A percentile compares a stretch with the other conserved stretches of the same genome.
Conservation (phyloP, 768 basidiomycete species). For the Tricholoma hemisulphureum region DNA sequence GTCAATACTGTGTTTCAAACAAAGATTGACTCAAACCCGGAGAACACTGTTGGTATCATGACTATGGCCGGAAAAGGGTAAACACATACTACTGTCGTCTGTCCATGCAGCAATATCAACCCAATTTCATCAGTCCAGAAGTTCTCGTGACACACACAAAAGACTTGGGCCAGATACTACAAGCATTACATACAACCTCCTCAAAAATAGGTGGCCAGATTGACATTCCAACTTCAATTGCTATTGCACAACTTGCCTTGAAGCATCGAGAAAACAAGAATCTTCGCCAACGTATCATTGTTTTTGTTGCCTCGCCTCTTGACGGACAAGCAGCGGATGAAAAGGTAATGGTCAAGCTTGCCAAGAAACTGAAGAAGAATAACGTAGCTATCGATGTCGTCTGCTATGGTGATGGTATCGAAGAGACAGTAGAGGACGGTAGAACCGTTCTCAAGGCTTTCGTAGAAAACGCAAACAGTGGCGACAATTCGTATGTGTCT, state of each 20-base stretch:
- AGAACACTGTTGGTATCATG: slow-evolving; percentile 97
- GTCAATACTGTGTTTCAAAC: slow-evolving; percentile 87
- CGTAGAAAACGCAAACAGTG: slow-evolving; percentile 75
- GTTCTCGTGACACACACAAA: slow-evolving; percentile 96
- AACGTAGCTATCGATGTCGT: slow-evolving; percentile 95
- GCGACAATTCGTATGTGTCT: slow-evolving; percentile 79
- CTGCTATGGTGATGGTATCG: slow-evolving; percentile 87
- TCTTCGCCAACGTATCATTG: slow-evolving; percentile 91
- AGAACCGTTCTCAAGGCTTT: slow-evolving; percentile 73
- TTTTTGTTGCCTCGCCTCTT: slow-evolving; percentile 91
- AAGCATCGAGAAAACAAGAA: slow-evolving; percentile 99
- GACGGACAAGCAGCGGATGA: slow-evolving; percentile 68
- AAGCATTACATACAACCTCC: slow-evolving; percentile 70
- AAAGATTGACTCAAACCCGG: slow-evolving; percentile 94
- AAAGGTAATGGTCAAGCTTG: slow-evolving; percentile 79
- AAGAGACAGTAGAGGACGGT: slow-evolving; percentile 57
- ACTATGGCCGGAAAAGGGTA: slow-evolving; percentile 97
- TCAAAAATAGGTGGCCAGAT: slow-evolving; percentile 75
- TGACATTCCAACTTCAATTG: slow-evolving; percentile 88
- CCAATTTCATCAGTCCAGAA: slow-evolving; percentile 66
- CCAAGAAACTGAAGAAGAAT: slow-evolving; percentile 99
- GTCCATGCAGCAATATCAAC: neutral
- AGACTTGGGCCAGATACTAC: slow-evolving; percentile 88
- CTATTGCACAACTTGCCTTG: slow-evolving; percentile 91
- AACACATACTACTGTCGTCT: slow-evolving; percentile 22